Conservation (phyloP, 805 yeast genomes). For the Ogataea neopini region DNA sequence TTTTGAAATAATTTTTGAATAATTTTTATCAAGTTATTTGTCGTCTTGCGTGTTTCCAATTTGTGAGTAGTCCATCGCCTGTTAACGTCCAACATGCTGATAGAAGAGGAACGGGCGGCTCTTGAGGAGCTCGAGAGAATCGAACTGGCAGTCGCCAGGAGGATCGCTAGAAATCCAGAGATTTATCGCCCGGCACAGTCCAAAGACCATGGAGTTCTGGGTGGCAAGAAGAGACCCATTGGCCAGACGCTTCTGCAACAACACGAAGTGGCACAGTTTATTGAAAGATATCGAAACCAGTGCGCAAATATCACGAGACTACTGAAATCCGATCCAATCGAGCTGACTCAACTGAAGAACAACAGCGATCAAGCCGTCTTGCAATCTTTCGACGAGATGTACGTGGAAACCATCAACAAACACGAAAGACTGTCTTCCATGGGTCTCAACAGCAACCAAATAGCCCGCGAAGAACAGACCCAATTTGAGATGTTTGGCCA, state of each 20-base stretch:
- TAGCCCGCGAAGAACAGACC: constrained; percentile 19
- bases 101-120: constrained; percentile 41
- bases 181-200: constrained; percentile 37
- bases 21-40: no score
- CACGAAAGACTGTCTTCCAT: constrained; percentile 31
- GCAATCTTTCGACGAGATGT: constrained; percentile 39
- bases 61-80: no score
- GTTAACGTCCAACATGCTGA: constrained; percentile 9
- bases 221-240: constrained; percentile 42
- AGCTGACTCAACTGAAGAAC: constrained; percentile 8
- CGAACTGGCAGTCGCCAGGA: constrained; percentile 61
- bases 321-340: constrained; percentile 7
- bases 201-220: constrained; percentile 33
- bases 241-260: constrained; percentile 60
- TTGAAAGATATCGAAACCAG: constrained; percentile 44
- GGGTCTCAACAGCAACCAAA: constrained; percentile 26
- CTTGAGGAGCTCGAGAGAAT: constrained; percentile 72
- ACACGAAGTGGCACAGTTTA: constrained; percentile 61
- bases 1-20: no score
- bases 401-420: constrained; percentile 34
- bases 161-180: constrained; percentile 64
- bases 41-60: no score
- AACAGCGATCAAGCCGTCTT: constrained; percentile 20
- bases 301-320: constrained; percentile 26
- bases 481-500: constrained; percentile 35